Conservation (phyloP, 73 alveolate species). For the Tetrahymena malaccensis region DNA sequence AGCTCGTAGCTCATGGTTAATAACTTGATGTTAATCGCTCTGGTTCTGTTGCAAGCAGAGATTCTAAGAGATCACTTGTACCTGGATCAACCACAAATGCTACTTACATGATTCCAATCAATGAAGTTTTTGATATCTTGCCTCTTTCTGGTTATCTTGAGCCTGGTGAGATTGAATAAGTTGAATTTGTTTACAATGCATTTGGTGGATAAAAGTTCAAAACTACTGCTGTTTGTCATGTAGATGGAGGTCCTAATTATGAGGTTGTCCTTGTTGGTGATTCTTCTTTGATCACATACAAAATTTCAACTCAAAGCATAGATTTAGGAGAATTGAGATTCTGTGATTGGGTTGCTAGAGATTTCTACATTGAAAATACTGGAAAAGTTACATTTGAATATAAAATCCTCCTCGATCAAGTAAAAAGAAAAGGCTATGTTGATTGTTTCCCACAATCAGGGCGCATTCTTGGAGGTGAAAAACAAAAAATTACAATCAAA, state of each 20-base stretch:
- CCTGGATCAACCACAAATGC: conserved; percentile 3
- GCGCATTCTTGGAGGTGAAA: conserved; percentile 89
- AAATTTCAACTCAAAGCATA: conserved; percentile 85
- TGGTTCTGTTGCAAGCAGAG: neutral
- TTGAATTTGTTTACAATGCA: conserved; percentile 88
- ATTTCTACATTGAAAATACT: conserved; percentile 88
- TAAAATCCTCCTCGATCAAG: conserved; percentile 73
- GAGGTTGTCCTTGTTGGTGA: conserved; percentile 97
- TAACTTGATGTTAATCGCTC: neutral
- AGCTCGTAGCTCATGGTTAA: conserved; percentile 17
- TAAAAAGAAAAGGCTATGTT: conserved; percentile 86
- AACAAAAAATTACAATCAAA: conserved; percentile 77
- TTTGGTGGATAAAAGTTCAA: conserved; percentile 88
- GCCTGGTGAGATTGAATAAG: conserved; percentile 96
- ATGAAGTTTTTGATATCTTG: conserved; percentile 97
- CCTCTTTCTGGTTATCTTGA: conserved; percentile 97
- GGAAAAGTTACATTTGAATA: conserved; percentile 98
- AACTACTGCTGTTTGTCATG: conserved; percentile 95
- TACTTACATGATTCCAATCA: conserved; percentile 51
- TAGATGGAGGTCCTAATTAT: conserved; percentile 99
- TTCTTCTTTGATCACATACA: conserved; percentile 82
- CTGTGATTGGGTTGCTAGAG: conserved; percentile 86
- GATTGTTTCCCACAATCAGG: conserved; percentile 83
- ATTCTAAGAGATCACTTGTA: neutral
- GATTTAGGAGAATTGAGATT: conserved; percentile 97